Evolutionary conservation across 805 yeast species (phyloP), one percentile per base, ranked within the genome.

Genomic region (Spathaspora sp.): DNA sequence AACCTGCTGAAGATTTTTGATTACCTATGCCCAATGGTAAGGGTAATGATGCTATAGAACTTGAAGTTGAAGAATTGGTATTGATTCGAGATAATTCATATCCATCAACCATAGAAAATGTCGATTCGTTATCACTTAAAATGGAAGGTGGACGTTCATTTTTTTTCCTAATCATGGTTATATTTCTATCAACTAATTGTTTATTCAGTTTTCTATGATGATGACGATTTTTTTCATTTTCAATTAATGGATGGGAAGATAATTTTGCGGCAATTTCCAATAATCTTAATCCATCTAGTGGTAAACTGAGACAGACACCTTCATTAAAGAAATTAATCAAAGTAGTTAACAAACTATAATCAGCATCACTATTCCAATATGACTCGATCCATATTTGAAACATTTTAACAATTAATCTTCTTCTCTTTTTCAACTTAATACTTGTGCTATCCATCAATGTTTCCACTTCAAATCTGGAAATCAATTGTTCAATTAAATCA

Each of bases 351-450:
- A 85, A 71, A 23, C 66, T 68, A 54, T 79, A 80, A 64, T 91
- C 96, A 5, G 67, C 50, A 43, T 77, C 75, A 46, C 79, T 81
- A 55, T 84, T 81, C 97, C 97, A 93, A 64, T 87, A 91, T 48
- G 94, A 85, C 66, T 90, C 96, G 66, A 93, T 70, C 99, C 99
- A 93, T 35, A 81, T 72, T 64, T 83, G 87, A 62, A 91, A 81
- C 65, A 86, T 76, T 56, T 80, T 81, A 57, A 86, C 82, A 40
- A 90, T 83, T 46, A 86, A 68, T 54, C 82, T 81, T 61, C 93
- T 73, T 64, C 94, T 77, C 55, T 77, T 83, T 59, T 79, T 82
- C 40, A 81, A 56, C 56, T 60, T 65, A 9, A 72, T 62, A 52
- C 65, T 62, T 4, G 63, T 55, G 38, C 68, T 23, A 6, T 23